phyloP scores from a whole-genome alignment of 1,284 basidiomycete species.

The Stygiomarasmius scandens region DNA sequence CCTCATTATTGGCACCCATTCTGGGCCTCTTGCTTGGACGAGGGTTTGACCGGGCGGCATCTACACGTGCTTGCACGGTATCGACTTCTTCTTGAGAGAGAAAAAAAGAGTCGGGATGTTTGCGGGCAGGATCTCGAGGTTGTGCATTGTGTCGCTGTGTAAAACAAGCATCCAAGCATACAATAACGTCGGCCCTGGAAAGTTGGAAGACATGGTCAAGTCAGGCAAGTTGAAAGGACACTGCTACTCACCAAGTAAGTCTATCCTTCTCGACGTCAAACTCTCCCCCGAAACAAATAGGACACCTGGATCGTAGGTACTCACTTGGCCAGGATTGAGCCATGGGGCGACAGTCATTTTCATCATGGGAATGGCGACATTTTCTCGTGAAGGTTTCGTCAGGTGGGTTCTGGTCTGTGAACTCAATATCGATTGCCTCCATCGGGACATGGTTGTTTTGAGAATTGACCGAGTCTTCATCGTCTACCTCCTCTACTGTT shows the following conservation, averaged over 20 bases:
- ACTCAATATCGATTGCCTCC: background rate
- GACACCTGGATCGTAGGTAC: constrained; percentile 19
- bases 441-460: background rate
- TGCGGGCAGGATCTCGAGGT: background rate
- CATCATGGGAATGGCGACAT: no score
- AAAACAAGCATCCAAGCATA: constrained; percentile 22
- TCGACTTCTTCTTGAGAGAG: constrained; percentile 8
- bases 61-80: background rate
- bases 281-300: constrained; percentile 19
- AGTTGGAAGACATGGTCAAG: no score
- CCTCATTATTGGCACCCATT: no score
- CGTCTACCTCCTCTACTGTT: background rate
- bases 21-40: background rate
- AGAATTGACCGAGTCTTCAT: background rate
- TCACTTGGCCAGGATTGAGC: constrained; percentile 13
- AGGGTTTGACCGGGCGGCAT: background rate
- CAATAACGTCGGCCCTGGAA: constrained; percentile 3
- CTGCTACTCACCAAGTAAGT: background rate
- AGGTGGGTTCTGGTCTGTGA: background rate
- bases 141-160: constrained; percentile 17
- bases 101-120: constrained; percentile 9
- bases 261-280: background rate
- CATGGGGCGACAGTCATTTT: no score
- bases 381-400: no score
- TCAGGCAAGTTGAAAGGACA: background rate